phyloP scores from a whole-genome alignment of 2,329 filamentous ascomycete genomes.

The Akanthomyces uredinophilus region DNA sequence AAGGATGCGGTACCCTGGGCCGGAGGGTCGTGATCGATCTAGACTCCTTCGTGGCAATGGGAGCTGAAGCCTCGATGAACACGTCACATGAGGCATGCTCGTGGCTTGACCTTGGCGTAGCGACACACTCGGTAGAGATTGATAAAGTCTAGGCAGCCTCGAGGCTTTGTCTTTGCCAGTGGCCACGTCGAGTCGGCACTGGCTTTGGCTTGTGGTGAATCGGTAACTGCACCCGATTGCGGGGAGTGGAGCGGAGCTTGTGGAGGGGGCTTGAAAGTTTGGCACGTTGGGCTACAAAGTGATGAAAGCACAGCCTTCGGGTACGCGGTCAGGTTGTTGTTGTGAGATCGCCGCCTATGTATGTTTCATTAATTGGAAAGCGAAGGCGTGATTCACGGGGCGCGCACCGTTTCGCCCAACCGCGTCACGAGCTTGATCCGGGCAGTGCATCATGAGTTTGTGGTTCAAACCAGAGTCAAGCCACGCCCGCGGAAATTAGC shows the following conservation, averaged over 20 bases:
- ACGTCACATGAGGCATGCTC: not conserved
- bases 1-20: constrained; percentile 6
- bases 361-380: too few relatives aligned
- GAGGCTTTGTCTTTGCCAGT: not conserved
- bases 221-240: constrained; percentile 9
- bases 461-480: too few relatives aligned
- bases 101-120: not conserved
- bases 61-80: not conserved
- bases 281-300: not conserved
- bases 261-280: not conserved
- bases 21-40: not conserved
- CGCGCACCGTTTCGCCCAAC: not conserved
- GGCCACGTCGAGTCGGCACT: not conserved
- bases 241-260: not conserved
- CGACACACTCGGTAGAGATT: not conserved
- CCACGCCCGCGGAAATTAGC: too few relatives aligned
- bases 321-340: not conserved
- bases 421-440: too few relatives aligned
- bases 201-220: not conserved
- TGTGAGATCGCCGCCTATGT: too few relatives aligned
- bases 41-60: not conserved
- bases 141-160: not conserved
- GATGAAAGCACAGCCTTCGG: not conserved
- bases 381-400: not conserved
- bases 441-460: too few relatives aligned